phyloP scores from a whole-genome alignment of 139 green algal genomes.

The Chlamydomonas sp. region DNA sequence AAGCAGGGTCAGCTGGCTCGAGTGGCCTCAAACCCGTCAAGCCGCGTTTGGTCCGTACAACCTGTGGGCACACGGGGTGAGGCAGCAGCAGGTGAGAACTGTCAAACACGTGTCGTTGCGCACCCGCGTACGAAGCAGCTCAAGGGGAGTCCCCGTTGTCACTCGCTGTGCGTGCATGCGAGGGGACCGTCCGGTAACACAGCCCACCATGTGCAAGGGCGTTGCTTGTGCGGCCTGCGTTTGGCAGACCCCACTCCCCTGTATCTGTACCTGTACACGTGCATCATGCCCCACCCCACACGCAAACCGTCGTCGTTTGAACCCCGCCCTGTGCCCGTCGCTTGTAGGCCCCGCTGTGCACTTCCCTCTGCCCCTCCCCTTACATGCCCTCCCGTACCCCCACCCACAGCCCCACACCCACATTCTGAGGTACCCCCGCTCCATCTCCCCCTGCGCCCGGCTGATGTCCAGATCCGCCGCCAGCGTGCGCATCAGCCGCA shows the following conservation, averaged over 20 bases:
- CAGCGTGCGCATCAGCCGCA: constrained; percentile 27
- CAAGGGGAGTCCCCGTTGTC: no score
- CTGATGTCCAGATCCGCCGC: constrained; percentile 33
- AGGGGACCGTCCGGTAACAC: no score
- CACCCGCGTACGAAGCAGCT: no score
- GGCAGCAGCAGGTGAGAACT: not conserved
- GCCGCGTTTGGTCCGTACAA: constrained; percentile 25
- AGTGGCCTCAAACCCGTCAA: not conserved
- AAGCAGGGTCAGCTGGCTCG: no score
- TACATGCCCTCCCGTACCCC: not conserved
- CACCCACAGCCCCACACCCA: not conserved
- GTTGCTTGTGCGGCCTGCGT: no score
- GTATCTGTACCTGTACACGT: no score
- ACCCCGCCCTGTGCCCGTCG: not conserved
- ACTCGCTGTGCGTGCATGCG: no score
- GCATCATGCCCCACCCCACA: no score
- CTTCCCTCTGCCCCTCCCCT: not conserved
- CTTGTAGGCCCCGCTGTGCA: not conserved
- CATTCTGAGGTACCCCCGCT: constrained; percentile 12
- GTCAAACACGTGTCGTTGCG: not conserved
- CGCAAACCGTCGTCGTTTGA: no score
- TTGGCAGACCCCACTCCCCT: no score
- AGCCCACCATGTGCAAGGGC: no score
- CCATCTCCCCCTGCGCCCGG: constrained; percentile 29
- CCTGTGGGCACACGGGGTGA: not conserved